These are phyloP conservation scores for Solanum acaule DNA, from an alignment of 257 asterid genomes.

Conservation along the genomic window DNA sequence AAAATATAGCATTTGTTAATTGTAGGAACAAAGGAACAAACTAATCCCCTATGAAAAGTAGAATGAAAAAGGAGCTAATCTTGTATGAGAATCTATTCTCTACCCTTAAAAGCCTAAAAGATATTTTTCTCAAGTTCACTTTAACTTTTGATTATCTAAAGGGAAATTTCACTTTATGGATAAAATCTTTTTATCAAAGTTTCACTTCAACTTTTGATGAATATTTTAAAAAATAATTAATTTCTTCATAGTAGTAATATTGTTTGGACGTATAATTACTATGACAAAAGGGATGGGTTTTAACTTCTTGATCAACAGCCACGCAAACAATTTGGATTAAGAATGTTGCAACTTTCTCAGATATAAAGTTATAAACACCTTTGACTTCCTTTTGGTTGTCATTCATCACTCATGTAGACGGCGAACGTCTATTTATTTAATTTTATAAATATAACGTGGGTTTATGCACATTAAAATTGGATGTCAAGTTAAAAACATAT, in stretches of 20 bases:
- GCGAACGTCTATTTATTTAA: too few species aligned
- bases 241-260: background rate
- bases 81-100: background rate
- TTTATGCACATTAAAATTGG: background rate
- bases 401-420: background rate
- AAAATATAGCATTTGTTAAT: too few species aligned
- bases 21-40: background rate
- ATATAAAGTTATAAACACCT: too few species aligned
- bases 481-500: background rate
- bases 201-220: background rate
- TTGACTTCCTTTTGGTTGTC: too few species aligned
- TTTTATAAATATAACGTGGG: too few species aligned
- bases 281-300: too few species aligned
- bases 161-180: background rate
- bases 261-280: too few species aligned
- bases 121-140: too few species aligned
- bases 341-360: background rate
- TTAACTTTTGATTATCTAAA: too few species aligned
- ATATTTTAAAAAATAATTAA: too few species aligned
- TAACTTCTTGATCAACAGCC: background rate
- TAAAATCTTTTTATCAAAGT: background rate
- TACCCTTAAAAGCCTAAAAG: too few species aligned
- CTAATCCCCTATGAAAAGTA: background rate
- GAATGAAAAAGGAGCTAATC: background rate
- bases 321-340: background rate